Evolutionary conservation across 768 basidiomycete species (phyloP).

Genomic region (Strobilomyces echinocephalus): DNA sequence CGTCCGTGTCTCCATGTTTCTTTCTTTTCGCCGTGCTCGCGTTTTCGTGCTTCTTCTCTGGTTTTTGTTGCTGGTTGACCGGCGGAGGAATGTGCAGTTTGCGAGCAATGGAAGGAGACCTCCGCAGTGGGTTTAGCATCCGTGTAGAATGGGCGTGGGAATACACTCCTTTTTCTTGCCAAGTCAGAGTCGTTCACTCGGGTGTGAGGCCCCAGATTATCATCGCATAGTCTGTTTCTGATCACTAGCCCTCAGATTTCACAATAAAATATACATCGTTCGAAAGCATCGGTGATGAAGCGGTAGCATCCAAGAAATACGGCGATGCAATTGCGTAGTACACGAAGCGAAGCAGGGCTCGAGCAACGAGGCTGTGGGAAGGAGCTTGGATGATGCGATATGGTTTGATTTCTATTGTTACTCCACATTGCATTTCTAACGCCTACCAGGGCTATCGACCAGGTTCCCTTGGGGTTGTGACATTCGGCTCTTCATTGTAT

Average conservation of each 20-base stretch:
- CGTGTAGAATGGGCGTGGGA: not conserved
- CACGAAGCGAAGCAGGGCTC: not conserved
- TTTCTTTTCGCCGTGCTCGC: not conserved
- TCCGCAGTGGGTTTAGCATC: conserved; percentile 19
- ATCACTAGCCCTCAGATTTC: not conserved
- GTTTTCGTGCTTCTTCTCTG: not conserved
- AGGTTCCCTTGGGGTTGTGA: not conserved
- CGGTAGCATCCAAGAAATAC: not conserved
- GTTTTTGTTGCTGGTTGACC: conserved; percentile 14
- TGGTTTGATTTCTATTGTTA: not conserved
- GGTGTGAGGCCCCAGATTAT: not conserved
- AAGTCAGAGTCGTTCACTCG: no score
- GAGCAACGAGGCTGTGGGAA: not conserved
- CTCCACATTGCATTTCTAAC: not conserved
- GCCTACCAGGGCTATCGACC: no score
- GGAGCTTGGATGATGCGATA: not conserved
- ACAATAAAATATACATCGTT: not conserved
- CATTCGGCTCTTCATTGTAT: not conserved
- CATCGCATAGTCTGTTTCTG: no score
- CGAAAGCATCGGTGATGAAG: not conserved
- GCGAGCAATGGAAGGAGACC: conserved; percentile 11
- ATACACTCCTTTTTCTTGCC: no score
- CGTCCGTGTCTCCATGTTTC: not conserved
- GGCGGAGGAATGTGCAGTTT: conserved; percentile 10
- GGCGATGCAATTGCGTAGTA: not conserved